Evolutionary conservation across 2,329 filamentous ascomycete species (phyloP).

Genomic region (Fusarium dlaminii): DNA sequence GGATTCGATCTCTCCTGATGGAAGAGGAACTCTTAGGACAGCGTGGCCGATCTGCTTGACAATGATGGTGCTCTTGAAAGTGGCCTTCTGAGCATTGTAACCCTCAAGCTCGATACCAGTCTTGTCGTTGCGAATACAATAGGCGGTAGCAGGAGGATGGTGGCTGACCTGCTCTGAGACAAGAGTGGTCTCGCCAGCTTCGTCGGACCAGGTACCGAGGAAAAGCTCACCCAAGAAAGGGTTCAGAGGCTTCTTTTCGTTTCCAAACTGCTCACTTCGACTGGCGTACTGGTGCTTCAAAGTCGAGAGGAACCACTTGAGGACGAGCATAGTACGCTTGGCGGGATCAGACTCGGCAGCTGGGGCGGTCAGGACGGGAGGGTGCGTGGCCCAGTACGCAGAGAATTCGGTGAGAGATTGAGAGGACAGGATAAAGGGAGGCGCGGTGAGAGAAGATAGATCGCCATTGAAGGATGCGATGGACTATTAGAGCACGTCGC

Average conservation of each 20-base stretch:
- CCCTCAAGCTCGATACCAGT: conserved; percentile 83
- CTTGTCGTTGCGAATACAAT: conserved; percentile 87
- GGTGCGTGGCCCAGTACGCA: conserved; percentile 84
- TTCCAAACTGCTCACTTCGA: conserved; percentile 81
- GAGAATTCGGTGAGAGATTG: conserved; percentile 84
- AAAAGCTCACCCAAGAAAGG: conserved; percentile 97
- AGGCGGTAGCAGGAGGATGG: conserved; percentile 94
- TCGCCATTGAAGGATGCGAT: conserved; percentile 86
- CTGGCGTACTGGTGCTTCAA: conserved; percentile 85
- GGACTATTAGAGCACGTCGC: conserved; percentile 57
- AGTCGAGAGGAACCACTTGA: conserved; percentile 96
- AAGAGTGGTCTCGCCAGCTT: conserved; percentile 82
- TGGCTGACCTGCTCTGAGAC: conserved; percentile 96
- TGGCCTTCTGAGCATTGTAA: conserved; percentile 96
- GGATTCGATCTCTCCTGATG: conserved; percentile 63
- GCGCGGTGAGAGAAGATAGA: conserved; percentile 81
- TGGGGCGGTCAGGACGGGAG: conserved; percentile 81
- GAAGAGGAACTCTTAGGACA: conserved; percentile 74
- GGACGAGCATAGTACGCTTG: conserved; percentile 85
- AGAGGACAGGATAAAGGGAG: conserved; percentile 82
- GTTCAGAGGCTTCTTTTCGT: conserved; percentile 98
- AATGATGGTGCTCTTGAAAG: conserved; percentile 91
- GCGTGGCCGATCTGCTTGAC: conserved; percentile 96
- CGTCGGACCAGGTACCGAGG: conserved; percentile 88
- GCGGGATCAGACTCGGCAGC: conserved; percentile 80